Evolutionary conservation across 345 rosid species (phyloP), one percentile per base, ranked within the genome.

Genomic region (Ceriops tagal): DNA sequence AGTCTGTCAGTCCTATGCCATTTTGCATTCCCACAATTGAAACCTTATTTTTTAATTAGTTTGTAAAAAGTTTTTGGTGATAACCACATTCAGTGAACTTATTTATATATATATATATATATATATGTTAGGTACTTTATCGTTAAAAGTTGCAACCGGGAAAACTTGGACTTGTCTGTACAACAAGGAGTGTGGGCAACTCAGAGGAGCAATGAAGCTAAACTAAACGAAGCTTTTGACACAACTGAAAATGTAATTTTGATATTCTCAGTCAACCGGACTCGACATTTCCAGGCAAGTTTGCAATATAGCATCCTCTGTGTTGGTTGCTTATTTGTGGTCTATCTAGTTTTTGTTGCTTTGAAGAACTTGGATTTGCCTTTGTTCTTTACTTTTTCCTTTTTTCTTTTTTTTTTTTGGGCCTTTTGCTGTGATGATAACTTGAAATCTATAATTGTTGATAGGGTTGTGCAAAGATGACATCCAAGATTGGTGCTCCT

Each of bases 141-240:
- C 75, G 97, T 95, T 76, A 95, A 95, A 81, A 92, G 99, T 81
- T 87, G 91, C 88, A 92, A 95, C 69, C 89, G 88, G 32, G 99
- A 95, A 83, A 95, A 95, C 83, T 82, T 95, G 84, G 98, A 95
- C 82, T 75, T 92, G 66, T 92, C 98, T 72, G 99, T 90, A 59
- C 99, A 92, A 79, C 99, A 92, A 90, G 98, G 99, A 71, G 93
- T 95, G 55, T 95, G 98, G 99, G 98, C 99, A 68, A 95, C 99
- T 63, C 98, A 95, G 83, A 85, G 97, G 79, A 95, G 97, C 96
- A 92, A 95, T 78, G 99, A 92, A 83, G 83, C 98, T 53, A 95
- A 95, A 89, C 78, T 95, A 61, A 95, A 92, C 53, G 99, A 95
- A 84, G 98, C 99, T 75, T 90, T 92, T 70, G 99, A 95, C 78